Evolutionary conservation across 345 rosid genomes (phyloP).

Genomic region (Alliaria petiolata): DNA sequence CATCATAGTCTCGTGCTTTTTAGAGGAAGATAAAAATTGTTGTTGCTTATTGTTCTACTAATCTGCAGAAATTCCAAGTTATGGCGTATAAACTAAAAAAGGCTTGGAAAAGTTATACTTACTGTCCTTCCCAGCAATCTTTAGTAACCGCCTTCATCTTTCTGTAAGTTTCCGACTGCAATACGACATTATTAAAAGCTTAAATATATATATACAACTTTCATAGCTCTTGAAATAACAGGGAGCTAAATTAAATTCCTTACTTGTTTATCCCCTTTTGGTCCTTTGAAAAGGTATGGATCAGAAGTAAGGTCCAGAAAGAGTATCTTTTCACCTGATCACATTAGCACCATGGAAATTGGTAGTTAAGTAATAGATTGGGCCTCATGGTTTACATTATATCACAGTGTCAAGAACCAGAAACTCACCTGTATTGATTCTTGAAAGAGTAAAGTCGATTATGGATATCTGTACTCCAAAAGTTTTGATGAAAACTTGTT

Average conservation of each 20-base stretch:
- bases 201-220: background rate
- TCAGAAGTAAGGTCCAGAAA: constrained; percentile 83
- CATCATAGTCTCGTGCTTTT: background rate
- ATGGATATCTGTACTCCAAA: constrained; percentile 66
- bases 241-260: constrained; percentile 3
- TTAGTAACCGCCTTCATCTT: constrained; percentile 72
- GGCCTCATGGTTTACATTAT: background rate
- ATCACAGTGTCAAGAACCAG: background rate
- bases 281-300: constrained; percentile 84
- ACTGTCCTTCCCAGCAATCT: constrained; percentile 96
- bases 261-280: constrained; percentile 91
- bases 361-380: background rate
- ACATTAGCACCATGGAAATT: background rate
- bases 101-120: background rate
- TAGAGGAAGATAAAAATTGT: background rate
- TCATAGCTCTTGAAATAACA: background rate
- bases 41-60: background rate
- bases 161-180: constrained; percentile 90
- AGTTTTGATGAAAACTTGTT: constrained; percentile 43
- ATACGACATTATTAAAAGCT: constrained; percentile 6
- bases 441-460: constrained; percentile 90
- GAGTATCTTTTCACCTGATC: constrained; percentile 74
- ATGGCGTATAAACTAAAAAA: background rate
- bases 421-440: constrained; percentile 76
- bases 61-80: background rate